Evolutionary conservation across 805 yeast genomes (phyloP), one percentile per base, ranked within the genome.

Genomic region (Maudiozyma barnettii): DNA sequence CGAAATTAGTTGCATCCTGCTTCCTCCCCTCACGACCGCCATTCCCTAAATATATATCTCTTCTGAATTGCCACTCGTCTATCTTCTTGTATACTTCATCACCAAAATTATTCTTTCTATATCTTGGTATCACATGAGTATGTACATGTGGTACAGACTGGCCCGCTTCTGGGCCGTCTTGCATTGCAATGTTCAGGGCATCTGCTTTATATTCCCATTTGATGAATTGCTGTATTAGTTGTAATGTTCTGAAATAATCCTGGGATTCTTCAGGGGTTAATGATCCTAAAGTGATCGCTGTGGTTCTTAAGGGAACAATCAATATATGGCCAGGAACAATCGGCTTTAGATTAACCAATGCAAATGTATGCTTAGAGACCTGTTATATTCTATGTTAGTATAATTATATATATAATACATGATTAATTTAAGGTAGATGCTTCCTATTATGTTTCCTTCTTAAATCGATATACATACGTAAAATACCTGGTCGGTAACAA

Each of bases 101-200:
- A 1, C 88, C 88, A 42, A 78, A 65, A 49, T 80, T 82, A 41
- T 72, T 63, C 12, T 63, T 53, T 44, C 70, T 72, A 61, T 75
- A 80, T 38, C 99, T 73, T 6, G 99, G 99, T 19, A 93, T 89
- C 18, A 93, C 68, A 63, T 93, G 99, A 19, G 96, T 84, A 64
- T 93, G 99, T 26, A 91, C 73, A 65, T 93, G 99, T 5, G 97
- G 95, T 2, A 93, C 82, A n/a, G 90, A 78, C 62, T 93, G 99
- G 3, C 99, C 99, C 1, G 97, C 91, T 44, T 88, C 88, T 0
- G 89, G 85, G 0, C 99, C 99, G 62, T 93, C 99, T 63, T 93
- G 99, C 49, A 95, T 87, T 10, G 97, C 91, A 37, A 93, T 75
- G 60, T 95, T 95, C 50, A 89, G 60, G 1, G 95, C 73, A 55